A percentile compares a stretch with the other conserved stretches of the same genome.
phyloP scores from a whole-genome alignment of 768 basidiomycete genomes.

The Leccinum uliginosum region DNA sequence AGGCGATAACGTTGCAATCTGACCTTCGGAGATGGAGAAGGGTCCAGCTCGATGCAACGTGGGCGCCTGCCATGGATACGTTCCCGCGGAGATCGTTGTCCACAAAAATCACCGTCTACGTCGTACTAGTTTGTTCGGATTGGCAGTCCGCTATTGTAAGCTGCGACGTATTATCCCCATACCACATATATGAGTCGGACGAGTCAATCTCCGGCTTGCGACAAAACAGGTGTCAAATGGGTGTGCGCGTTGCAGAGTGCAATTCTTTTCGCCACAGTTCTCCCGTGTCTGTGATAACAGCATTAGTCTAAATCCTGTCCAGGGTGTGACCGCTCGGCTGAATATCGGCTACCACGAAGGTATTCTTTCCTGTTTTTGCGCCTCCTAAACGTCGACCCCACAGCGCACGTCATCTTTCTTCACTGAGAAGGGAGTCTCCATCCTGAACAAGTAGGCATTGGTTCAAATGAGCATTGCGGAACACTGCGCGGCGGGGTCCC shows the following conservation, averaged over 20 bases:
- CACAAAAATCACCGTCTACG: constrained; percentile 3
- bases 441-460: constrained; percentile 3
- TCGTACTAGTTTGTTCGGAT: constrained; percentile 7
- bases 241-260: constrained; percentile 1
- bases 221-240: constrained; percentile 4
- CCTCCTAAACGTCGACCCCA: constrained; percentile 20
- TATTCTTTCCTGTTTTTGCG: neutral
- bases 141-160: constrained; percentile 9
- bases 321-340: neutral
- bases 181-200: neutral
- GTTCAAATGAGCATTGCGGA: neutral
- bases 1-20: constrained; percentile 21
- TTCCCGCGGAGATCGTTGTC: constrained; percentile 29
- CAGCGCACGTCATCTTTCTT: constrained; percentile 20
- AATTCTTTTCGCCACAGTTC: neutral
- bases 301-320: neutral
- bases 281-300: neutral
- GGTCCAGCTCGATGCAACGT: constrained; percentile 20
- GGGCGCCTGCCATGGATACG: constrained; percentile 27
- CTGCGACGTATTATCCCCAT: constrained; percentile 21
- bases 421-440: constrained; percentile 4
- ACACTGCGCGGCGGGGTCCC: constrained; percentile 6
- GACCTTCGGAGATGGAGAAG: constrained; percentile 17
- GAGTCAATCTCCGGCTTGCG: constrained; percentile 22
- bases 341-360: neutral